These are phyloP conservation scores for Fragaria ananassa DNA, from an alignment of 306 rosid genomes.

Conservation along the genomic window DNA sequence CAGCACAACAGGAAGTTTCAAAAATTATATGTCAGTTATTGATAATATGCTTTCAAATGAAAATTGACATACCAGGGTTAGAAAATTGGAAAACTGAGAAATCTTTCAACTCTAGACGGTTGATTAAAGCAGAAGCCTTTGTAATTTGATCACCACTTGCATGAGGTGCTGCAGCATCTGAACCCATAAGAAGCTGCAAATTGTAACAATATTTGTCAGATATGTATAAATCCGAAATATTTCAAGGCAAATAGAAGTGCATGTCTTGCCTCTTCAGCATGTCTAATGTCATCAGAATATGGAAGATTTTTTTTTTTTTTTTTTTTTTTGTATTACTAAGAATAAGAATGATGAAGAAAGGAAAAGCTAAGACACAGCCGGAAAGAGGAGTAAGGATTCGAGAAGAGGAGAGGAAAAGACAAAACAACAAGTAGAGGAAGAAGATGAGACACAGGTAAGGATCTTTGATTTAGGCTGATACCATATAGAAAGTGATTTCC, in stretches of 20 bases:
- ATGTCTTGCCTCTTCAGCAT: slow-evolving; percentile 78
- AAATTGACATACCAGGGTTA: slow-evolving; percentile 63
- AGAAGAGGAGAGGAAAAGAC: too few relatives aligned
- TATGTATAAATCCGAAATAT: slow-evolving; percentile 9
- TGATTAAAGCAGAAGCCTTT: slow-evolving; percentile 68
- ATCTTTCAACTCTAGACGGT: slow-evolving; percentile 72
- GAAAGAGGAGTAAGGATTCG: too few relatives aligned
- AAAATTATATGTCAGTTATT: not conserved
- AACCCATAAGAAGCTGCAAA: slow-evolving; percentile 58
- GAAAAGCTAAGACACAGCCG: too few relatives aligned
- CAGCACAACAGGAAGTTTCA: not conserved
- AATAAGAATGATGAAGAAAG: too few relatives aligned
- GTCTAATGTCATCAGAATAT: slow-evolving; percentile 85
- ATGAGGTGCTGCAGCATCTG: slow-evolving; percentile 36
- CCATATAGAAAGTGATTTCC: too few relatives aligned
- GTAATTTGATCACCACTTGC: slow-evolving; percentile 73
- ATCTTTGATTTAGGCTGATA: too few relatives aligned
- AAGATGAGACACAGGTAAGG: too few relatives aligned
- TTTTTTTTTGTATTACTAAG: too few relatives aligned
- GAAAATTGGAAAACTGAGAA: slow-evolving; percentile 79
- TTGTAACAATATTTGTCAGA: slow-evolving; percentile 16
- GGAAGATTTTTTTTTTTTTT: too few relatives aligned
- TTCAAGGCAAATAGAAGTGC: slow-evolving; percentile 8
- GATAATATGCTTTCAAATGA: not conserved
- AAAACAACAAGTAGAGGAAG: too few relatives aligned